Percentiles rank a stretch among this genome's conserved stretches.
phyloP scores from a whole-genome alignment of 2,329 filamentous ascomycete genomes.

The Fusarium begoniae region DNA sequence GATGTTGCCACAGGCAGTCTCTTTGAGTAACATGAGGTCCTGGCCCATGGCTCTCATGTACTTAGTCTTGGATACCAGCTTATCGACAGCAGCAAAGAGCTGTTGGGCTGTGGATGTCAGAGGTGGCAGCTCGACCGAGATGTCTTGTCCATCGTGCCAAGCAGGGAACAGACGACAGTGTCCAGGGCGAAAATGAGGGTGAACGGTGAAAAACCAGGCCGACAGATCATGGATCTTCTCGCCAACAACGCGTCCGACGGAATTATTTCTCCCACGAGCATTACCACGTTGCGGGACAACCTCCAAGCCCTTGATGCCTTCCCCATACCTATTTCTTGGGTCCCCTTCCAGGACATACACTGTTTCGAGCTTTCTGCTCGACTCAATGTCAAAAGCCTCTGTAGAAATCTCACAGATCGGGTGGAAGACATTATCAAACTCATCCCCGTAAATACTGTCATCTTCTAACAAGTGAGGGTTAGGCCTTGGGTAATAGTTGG shows the following conservation, averaged over 20 bases:
- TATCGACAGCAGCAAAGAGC: background rate
- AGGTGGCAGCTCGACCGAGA: constrained; percentile 13
- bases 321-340: background rate
- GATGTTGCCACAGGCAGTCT: background rate
- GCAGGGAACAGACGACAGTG: constrained; percentile 11
- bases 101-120: background rate
- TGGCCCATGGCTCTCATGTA: background rate
- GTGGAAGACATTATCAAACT: background rate
- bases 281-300: background rate
- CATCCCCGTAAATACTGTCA: background rate
- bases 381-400: constrained; percentile 6
- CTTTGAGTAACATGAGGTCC: constrained; percentile 26
- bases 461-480: constrained; percentile 11
- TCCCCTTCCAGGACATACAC: background rate
- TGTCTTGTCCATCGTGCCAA: background rate
- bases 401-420: background rate
- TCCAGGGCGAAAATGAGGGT: background rate
- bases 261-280: background rate
- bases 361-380: background rate
- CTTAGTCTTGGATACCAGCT: background rate
- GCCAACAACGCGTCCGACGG: background rate
- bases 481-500: constrained; percentile 29
- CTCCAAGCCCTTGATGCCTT: background rate
- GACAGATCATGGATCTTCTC: background rate
- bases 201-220: background rate